Evolutionary conservation across 2,329 filamentous ascomycete species (phyloP).

Genomic region (Trichoderma sp.): DNA sequence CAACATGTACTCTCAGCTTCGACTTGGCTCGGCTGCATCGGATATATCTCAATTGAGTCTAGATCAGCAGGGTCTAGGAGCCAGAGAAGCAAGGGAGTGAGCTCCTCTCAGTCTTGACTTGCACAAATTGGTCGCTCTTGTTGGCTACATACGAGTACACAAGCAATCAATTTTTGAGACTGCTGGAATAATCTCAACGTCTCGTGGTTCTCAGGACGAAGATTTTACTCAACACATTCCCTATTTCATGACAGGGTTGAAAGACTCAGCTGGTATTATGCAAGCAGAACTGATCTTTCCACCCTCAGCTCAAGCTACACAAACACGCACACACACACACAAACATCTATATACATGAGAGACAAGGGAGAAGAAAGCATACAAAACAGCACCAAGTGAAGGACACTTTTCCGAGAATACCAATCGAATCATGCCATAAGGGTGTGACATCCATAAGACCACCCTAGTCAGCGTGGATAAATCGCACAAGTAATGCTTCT

Average conservation of each 20-base stretch:
- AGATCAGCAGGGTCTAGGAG: neutral
- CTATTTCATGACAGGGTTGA: neutral
- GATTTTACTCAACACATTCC: neutral
- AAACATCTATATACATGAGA: neutral
- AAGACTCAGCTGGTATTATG: neutral
- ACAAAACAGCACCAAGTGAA: neutral
- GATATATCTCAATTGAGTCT: neutral
- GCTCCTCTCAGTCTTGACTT: neutral
- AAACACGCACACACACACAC: neutral
- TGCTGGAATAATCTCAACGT: neutral
- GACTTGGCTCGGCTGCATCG: conserved; percentile 8
- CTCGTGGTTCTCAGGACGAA: neutral
- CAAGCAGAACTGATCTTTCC: neutral
- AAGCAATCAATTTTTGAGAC: neutral
- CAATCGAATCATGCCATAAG: neutral
- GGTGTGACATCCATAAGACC: neutral
- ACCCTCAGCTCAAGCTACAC: neutral
- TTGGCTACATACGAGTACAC: neutral
- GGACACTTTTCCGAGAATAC: neutral
- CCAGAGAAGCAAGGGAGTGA: neutral
- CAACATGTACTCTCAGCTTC: conserved; percentile 2
- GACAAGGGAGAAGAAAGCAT: neutral
- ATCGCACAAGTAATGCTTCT: neutral
- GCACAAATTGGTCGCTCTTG: neutral
- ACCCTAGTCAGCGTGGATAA: neutral